Percentiles rank a stretch among this genome's conserved stretches.
phyloP scores from a whole-genome alignment of 768 basidiomycete genomes.

The Kwoniella sp. region DNA sequence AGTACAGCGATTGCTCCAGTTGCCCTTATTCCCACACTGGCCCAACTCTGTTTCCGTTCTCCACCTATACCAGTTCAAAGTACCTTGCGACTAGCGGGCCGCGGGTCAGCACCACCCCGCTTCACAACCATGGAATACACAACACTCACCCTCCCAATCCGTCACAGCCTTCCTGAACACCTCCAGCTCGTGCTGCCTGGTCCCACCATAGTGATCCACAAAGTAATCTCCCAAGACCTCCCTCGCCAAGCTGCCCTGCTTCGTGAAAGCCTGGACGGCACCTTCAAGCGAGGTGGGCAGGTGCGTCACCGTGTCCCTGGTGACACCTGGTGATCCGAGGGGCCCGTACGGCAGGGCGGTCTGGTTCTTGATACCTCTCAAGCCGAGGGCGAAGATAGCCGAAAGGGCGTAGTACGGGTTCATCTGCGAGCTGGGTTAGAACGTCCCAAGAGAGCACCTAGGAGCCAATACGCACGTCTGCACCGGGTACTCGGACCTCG shows the following conservation, averaged over 20 bases:
- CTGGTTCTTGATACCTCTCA: constrained; percentile 80
- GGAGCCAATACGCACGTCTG: constrained; percentile 63
- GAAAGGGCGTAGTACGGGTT: constrained; percentile 86
- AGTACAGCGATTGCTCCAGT: no score
- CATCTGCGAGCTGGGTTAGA: constrained; percentile 42
- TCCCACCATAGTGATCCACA: constrained; percentile 91
- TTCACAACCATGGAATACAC: neutral
- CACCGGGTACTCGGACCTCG: constrained; percentile 91
- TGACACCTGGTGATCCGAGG: constrained; percentile 52
- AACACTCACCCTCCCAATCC: constrained; percentile 76
- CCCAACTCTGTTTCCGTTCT: no score
- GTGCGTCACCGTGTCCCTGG: constrained; percentile 61
- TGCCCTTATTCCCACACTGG: no score
- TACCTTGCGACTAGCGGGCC: constrained; percentile 26
- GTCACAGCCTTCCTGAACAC: constrained; percentile 87
- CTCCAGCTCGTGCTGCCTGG: constrained; percentile 84
- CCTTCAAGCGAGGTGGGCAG: constrained; percentile 72
- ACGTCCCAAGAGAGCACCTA: neutral
- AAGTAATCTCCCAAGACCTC: constrained; percentile 84
- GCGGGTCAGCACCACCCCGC: neutral
- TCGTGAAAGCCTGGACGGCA: constrained; percentile 78
- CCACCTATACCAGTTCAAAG: constrained; percentile 21
- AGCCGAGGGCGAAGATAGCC: constrained; percentile 78
- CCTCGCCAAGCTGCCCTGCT: constrained; percentile 70
- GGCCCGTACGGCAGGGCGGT: constrained; percentile 66